Percentiles rank a stretch among this genome's conserved stretches.
Evolutionary conservation across 345 rosid species (phyloP).

Genomic region (Durio zibethinus): DNA sequence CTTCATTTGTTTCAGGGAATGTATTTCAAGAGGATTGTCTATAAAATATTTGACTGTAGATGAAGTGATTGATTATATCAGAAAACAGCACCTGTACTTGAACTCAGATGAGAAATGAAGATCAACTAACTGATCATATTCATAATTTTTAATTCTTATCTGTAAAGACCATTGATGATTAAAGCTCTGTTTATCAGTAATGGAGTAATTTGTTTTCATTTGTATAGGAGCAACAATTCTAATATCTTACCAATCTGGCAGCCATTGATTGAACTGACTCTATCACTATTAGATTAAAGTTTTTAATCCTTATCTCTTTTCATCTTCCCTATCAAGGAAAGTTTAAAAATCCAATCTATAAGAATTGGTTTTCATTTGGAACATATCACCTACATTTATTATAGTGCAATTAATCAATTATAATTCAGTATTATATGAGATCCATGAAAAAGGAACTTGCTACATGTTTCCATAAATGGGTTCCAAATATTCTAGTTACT

Average conservation of each 20-base stretch:
- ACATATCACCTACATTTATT: no score
- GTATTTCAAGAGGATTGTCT: slow-evolving; percentile 69
- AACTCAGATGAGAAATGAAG: neutral
- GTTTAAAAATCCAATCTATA: no score
- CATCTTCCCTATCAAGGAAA: no score
- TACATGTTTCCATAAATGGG: no score
- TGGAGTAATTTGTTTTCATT: neutral
- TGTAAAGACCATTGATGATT: neutral
- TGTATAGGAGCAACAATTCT: neutral
- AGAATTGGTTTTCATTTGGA: no score
- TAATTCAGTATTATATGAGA: no score
- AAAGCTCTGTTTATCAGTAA: neutral
- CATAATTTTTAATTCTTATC: neutral
- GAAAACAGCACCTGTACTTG: slow-evolving; percentile 45
- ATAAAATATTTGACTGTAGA: slow-evolving; percentile 73
- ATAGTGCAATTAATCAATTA: no score
- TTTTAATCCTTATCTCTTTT: no score
- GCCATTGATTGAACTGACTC: neutral
- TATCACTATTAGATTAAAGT: no score
- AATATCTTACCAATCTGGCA: neutral
- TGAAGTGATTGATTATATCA: slow-evolving; percentile 58
- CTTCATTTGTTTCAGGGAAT: slow-evolving; percentile 49
- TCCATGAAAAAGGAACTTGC: no score
- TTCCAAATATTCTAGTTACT: no score
- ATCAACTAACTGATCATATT: neutral